A percentile compares a stretch with the other conserved stretches of the same genome.
Evolutionary conservation across 192 early-diverging fungal genomes (phyloP).

Genomic region (Coemansia sp.): DNA sequence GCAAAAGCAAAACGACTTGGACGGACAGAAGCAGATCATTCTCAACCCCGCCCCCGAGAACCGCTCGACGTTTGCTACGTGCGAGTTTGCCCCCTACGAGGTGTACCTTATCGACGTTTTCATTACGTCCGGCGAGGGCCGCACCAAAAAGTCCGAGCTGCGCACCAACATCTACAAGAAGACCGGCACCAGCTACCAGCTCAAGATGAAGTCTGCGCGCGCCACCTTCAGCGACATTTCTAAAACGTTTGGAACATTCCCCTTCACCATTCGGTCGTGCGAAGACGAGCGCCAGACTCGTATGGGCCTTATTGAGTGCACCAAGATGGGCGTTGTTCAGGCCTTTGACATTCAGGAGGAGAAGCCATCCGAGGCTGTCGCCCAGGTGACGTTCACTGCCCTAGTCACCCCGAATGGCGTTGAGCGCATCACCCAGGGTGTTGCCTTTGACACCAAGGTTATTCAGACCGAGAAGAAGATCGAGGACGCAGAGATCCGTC

Average conservation of each 20-base stretch:
- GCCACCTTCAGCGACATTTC: constrained; percentile 72
- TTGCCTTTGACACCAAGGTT: constrained; percentile 71
- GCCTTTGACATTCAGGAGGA: constrained; percentile 87
- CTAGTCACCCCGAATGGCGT: constrained; percentile 88
- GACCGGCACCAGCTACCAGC: constrained; percentile 73
- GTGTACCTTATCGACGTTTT: constrained; percentile 93
- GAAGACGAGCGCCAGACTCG: constrained; percentile 91
- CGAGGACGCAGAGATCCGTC: constrained; percentile 75
- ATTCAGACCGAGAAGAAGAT: constrained; percentile 87
- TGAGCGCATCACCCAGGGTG: constrained; percentile 74
- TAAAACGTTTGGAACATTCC: constrained; percentile 81
- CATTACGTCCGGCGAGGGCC: constrained; percentile 88
- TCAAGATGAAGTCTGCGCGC: constrained; percentile 89
- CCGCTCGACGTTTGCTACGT: constrained; percentile 69
- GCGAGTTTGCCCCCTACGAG: constrained; percentile 73
- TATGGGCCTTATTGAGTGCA: constrained; percentile 90
- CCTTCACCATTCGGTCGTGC: constrained; percentile 83
- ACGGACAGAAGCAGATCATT: constrained; percentile 94
- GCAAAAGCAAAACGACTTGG: constrained; percentile 82
- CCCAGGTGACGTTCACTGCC: constrained; percentile 92
- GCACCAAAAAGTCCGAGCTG: constrained; percentile 65
- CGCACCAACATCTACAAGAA: constrained; percentile 95
- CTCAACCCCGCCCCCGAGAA: constrained; percentile 81
- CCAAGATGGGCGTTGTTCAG: constrained; percentile 76
- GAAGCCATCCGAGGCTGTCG: constrained; percentile 76